Percentiles rank a stretch among this genome's conserved stretches.
Evolutionary conservation across 2,329 filamentous ascomycete genomes (phyloP).

Genomic region (Beauveria varroae): DNA sequence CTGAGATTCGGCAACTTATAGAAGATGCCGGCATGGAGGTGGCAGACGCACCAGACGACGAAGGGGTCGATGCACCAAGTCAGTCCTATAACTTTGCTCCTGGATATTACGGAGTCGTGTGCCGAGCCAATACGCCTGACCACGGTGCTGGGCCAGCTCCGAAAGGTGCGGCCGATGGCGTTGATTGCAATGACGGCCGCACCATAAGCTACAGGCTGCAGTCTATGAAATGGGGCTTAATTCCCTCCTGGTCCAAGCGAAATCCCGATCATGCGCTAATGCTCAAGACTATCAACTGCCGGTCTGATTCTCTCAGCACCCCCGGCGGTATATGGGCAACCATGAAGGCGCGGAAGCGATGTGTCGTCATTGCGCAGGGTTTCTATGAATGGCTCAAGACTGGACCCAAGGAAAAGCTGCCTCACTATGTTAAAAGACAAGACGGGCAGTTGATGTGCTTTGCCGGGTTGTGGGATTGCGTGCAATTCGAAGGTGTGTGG

Average conservation of each 20-base stretch:
- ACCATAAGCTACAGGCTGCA: slow-evolving; percentile 69
- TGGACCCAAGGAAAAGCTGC: slow-evolving; percentile 67
- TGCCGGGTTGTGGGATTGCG: slow-evolving; percentile 87
- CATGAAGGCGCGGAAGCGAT: slow-evolving; percentile 86
- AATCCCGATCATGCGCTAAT: slow-evolving; percentile 69
- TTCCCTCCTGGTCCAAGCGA: slow-evolving; percentile 89
- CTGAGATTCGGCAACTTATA: slow-evolving; percentile 66
- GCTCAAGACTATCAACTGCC: slow-evolving; percentile 90
- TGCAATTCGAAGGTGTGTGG: slow-evolving; percentile 62
- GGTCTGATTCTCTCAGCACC: slow-evolving; percentile 74
- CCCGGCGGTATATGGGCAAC: slow-evolving; percentile 81
- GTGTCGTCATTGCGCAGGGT: slow-evolving; percentile 79
- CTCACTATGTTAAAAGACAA: slow-evolving; percentile 74
- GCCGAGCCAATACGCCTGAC: slow-evolving; percentile 65
- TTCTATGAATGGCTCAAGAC: slow-evolving; percentile 96
- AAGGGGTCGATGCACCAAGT: slow-evolving; percentile 50
- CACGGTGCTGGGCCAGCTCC: slow-evolving; percentile 41
- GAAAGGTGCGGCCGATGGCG: slow-evolving; percentile 14
- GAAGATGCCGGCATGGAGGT: slow-evolving; percentile 68
- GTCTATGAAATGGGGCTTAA: slow-evolving; percentile 90
- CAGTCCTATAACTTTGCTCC: slow-evolving; percentile 92
- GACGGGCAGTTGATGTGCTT: slow-evolving; percentile 83
- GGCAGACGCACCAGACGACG: slow-evolving; percentile 63
- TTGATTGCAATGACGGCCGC: not conserved
- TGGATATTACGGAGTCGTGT: slow-evolving; percentile 76